Conservation (phyloP, 176 grass and related monocot species). For the Oryza rufipogon region DNA sequence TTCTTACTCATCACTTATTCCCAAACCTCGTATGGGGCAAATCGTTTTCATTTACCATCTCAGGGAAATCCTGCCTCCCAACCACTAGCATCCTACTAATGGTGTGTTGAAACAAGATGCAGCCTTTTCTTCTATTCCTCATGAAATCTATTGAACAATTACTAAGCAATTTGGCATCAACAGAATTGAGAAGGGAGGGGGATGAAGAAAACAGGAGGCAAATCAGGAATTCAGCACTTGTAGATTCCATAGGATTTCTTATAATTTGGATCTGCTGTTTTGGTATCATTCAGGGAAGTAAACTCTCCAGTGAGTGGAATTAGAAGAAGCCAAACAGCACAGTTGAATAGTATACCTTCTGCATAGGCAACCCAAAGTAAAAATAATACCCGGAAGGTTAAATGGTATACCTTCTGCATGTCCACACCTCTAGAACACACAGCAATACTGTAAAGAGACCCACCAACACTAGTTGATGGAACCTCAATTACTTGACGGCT, state of each 20-base stretch:
- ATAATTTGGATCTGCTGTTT: neutral
- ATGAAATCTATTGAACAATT: too few relatives aligned
- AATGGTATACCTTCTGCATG: conserved; percentile 67
- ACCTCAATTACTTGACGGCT: conserved; percentile 85
- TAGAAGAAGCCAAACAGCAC: neutral
- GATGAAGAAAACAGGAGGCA: too few relatives aligned
- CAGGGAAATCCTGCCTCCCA: neutral
- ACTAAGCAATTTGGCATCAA: too few relatives aligned
- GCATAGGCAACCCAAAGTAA: neutral
- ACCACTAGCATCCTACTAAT: too few relatives aligned
- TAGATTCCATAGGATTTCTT: neutral
- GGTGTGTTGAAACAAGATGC: too few relatives aligned
- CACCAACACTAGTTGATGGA: conserved; percentile 71
- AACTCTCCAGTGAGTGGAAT: neutral
- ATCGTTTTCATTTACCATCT: too few relatives aligned
- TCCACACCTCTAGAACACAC: conserved; percentile 82
- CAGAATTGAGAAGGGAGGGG: too few relatives aligned
- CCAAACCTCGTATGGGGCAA: too few relatives aligned
- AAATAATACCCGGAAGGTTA: conserved; percentile 4
- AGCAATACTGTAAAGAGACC: conserved; percentile 79
- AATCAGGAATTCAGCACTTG: neutral
- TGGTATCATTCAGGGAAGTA: neutral
- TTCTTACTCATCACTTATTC: too few relatives aligned
- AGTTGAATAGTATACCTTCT: neutral
- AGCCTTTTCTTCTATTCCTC: too few relatives aligned